A percentile compares a stretch with the other conserved stretches of the same genome.
Evolutionary conservation across 768 basidiomycete genomes (phyloP).

Genomic region (Russula brevipes): DNA sequence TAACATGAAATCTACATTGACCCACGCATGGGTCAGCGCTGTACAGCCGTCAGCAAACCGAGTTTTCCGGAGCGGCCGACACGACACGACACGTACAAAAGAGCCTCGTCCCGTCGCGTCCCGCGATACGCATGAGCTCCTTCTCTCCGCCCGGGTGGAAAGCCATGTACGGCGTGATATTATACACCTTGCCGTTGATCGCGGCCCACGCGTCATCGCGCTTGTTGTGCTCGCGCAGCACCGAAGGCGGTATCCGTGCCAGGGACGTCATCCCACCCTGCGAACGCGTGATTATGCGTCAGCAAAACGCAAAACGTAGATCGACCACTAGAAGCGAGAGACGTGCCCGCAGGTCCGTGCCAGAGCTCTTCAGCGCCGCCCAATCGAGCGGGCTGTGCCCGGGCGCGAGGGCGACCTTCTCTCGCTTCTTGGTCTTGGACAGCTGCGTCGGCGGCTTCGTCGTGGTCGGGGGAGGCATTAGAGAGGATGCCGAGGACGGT

Average conservation of each 20-base stretch:
- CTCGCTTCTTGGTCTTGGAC: slow-evolving; percentile 47
- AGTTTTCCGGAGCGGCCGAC: not conserved
- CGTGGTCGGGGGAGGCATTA: slow-evolving; percentile 58
- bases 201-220: slow-evolving; percentile 89
- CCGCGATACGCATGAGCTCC: slow-evolving; percentile 92
- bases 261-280: slow-evolving; percentile 59
- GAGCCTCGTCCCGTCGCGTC: slow-evolving; percentile 89
- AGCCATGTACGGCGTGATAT: slow-evolving; percentile 84
- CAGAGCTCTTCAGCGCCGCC: slow-evolving; percentile 82
- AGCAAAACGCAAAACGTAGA: not conserved
- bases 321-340: not conserved
- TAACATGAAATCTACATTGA: slow-evolving; percentile 93
- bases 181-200: slow-evolving; percentile 92
- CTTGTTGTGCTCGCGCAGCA: slow-evolving; percentile 76
- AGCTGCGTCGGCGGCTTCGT: slow-evolving; percentile 50
- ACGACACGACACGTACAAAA: slow-evolving; percentile 59
- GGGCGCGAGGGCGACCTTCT: slow-evolving; percentile 85
- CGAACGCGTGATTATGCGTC: not conserved
- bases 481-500: slow-evolving; percentile 34
- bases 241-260: slow-evolving; percentile 66
- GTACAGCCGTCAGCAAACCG: not conserved
- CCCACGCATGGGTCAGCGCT: slow-evolving; percentile 95
- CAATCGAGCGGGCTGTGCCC: slow-evolving; percentile 93
- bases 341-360: slow-evolving; percentile 69
- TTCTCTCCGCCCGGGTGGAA: slow-evolving; percentile 95